Evolutionary conservation across 2,329 filamentous ascomycete genomes (phyloP), one percentile per base, ranked within the genome.

Genomic region (Helotiales sp.): DNA sequence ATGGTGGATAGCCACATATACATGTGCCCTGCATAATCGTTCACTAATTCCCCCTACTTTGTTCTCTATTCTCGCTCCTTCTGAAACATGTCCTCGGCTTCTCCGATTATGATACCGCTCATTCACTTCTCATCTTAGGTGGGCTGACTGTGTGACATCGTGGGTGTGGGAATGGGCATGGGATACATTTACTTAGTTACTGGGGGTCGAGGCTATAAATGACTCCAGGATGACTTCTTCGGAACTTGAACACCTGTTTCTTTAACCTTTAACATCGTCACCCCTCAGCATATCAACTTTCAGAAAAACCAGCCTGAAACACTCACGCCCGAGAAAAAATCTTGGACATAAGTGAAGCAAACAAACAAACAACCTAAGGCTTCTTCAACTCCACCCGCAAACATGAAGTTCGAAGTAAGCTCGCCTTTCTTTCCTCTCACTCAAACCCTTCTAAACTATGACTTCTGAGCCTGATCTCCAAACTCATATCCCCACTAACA

Each of bases 351-450:
- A 40, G 20, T 22, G 6, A 34, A 11, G 6, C 47, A 49, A 13
- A 8, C 17, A 24, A 17, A 28, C 24, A 30, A 50, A 0, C n/a
- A 59, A 13, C 43, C 55, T 13, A 28, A 24, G 1, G 1, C 22
- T n/a, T 28, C 22, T 10, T 10, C 22, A 50, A 26, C 3, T 5
- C 3, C 43, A 24, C 37, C 28, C 30, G 5, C 28, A 37, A 61
- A n/a, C 15, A 61, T 61, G 59, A 61, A 61, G 45, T 15, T 52
- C 59, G 6, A 15, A 6, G 59, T 61, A 50, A 7, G n/a, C 30
- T 22, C 28, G 8, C 24, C 7, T 34, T 34, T 10, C 37, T 59
- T 10, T 28, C 24, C 8, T 8, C 22, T 7, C 13, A 11, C 11
- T 43, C 55, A 28, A 17, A 5, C 28, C 28, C 40, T n/a, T n/a